Percentiles rank a stretch among this genome's conserved stretches.
Conservation (phyloP, 75 land plant species). For the Selaginella moellendorffii region DNA sequence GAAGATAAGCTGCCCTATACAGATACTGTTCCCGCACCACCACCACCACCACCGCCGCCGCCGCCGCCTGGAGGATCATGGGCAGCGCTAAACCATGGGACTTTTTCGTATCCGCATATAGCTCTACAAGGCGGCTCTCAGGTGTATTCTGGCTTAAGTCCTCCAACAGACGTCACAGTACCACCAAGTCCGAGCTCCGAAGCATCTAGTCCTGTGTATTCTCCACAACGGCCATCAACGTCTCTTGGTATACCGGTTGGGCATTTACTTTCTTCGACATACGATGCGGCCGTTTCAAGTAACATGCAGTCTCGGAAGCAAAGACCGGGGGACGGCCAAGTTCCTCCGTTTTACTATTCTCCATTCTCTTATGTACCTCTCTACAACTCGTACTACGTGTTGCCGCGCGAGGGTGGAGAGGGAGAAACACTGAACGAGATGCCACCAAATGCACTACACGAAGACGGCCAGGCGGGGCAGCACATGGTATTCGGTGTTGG, state of each 20-base stretch:
- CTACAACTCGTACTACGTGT: background rate
- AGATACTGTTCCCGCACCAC: too few species aligned
- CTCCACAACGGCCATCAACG: constrained; percentile 2
- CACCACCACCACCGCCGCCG: too few species aligned
- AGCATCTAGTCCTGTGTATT: background rate
- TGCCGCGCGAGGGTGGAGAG: background rate
- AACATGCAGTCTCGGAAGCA: background rate
- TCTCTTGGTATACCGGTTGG: constrained; percentile 12
- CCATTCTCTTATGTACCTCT: background rate
- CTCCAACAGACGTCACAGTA: background rate
- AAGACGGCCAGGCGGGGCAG: background rate
- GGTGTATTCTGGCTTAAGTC: constrained; percentile 4
- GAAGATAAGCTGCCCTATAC: too few species aligned
- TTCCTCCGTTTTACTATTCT: background rate
- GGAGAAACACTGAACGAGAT: background rate
- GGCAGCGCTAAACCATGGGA: background rate
- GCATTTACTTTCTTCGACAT: constrained; percentile 1
- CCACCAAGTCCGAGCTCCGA: background rate
- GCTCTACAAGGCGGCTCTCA: constrained; percentile 2
- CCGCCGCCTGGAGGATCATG: background rate
- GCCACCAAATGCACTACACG: background rate
- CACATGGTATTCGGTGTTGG: constrained; percentile 13
- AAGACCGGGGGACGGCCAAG: background rate
- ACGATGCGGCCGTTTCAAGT: constrained; percentile 6
- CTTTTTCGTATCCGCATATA: background rate